Conservation (phyloP, 345 rosid genomes). For the Euclidium syriacum region DNA sequence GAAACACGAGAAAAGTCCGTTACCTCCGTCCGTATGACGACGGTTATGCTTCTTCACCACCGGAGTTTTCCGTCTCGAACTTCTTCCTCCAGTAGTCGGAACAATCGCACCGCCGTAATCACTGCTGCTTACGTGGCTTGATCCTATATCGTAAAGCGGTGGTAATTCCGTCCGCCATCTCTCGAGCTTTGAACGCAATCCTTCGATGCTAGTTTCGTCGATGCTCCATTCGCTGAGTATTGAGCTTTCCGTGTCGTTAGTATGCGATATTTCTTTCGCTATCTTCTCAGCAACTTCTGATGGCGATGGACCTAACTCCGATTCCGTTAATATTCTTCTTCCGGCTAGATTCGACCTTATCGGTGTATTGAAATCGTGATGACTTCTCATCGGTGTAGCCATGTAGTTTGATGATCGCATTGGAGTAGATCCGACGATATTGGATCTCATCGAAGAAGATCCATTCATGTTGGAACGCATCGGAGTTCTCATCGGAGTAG, state of each 20-base stretch:
- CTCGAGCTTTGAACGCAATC: slow-evolving; percentile 70
- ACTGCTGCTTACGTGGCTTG: slow-evolving; percentile 30
- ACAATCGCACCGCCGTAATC: not conserved
- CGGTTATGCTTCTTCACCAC: slow-evolving; percentile 13
- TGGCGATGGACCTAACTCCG: slow-evolving; percentile 77
- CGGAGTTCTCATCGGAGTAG: slow-evolving; percentile 15
- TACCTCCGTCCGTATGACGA: slow-evolving; percentile 36
- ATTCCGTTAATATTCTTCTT: slow-evolving; percentile 41
- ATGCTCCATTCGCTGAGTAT: slow-evolving; percentile 46
- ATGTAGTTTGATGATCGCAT: slow-evolving; percentile 13
- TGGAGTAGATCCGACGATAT: slow-evolving; percentile 22
- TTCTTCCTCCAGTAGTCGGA: slow-evolving; percentile 8
- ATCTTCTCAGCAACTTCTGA: slow-evolving; percentile 71
- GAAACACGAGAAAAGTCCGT: slow-evolving; percentile 58
- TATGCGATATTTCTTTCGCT: slow-evolving; percentile 31
- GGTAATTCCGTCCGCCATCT: slow-evolving; percentile 80
- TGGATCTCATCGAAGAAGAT: slow-evolving; percentile 19
- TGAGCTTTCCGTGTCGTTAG: slow-evolving; percentile 45
- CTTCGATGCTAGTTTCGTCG: slow-evolving; percentile 57
- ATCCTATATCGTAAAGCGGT: slow-evolving; percentile 45
- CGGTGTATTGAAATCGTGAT: slow-evolving; percentile 25
- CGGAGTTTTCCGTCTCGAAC: slow-evolving; percentile 18
- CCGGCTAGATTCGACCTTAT: slow-evolving; percentile 21
- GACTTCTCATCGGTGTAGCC: slow-evolving; percentile 25
- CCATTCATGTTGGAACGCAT: slow-evolving; percentile 1